A percentile compares a stretch with the other conserved stretches of the same genome.
These are phyloP conservation scores for Candida tropicalis DNA, from an alignment of 1,139 yeast species.

Conservation along the genomic window DNA sequence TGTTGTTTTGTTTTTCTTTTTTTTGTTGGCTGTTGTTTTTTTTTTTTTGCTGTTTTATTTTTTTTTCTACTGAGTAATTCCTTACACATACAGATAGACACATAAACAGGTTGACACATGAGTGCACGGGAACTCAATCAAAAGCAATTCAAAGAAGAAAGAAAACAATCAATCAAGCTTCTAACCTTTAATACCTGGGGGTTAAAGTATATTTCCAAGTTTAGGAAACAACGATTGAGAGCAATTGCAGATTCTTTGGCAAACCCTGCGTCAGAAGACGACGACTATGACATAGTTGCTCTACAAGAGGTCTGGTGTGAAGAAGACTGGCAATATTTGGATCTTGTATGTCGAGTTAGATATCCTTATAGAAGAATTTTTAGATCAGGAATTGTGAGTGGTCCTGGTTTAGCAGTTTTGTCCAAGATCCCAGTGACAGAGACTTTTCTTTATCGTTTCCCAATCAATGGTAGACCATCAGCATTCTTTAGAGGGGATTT, in stretches of 20 bases:
- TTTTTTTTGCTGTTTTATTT: background rate
- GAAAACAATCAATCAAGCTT: conserved; percentile 37
- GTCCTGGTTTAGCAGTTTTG: conserved; percentile 89
- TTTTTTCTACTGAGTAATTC: background rate
- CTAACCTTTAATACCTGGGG: conserved; percentile 90
- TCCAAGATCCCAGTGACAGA: conserved; percentile 83
- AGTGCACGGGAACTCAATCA: conserved; percentile 3
- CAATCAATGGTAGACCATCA: conserved; percentile 90
- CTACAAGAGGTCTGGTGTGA: conserved; percentile 93
- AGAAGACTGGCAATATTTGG: conserved; percentile 75
- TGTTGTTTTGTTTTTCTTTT: background rate
- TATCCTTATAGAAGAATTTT: conserved; percentile 73
- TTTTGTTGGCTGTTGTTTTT: background rate
- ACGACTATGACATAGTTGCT: conserved; percentile 79
- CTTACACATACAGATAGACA: background rate
- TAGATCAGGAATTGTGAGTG: conserved; percentile 82
- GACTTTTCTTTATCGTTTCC: conserved; percentile 79
- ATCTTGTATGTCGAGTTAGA: conserved; percentile 40
- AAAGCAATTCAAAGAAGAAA: conserved; percentile 4
- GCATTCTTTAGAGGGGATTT: conserved; percentile 96
- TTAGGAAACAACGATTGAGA: conserved; percentile 60
- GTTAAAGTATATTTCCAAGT: conserved; percentile 74
- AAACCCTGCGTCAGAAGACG: conserved; percentile 32
- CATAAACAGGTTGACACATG: conserved; percentile 4
- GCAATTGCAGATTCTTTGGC: conserved; percentile 77